phyloP scores from a whole-genome alignment of 2,329 filamentous ascomycete species.

The Aspergillus vadensis region DNA sequence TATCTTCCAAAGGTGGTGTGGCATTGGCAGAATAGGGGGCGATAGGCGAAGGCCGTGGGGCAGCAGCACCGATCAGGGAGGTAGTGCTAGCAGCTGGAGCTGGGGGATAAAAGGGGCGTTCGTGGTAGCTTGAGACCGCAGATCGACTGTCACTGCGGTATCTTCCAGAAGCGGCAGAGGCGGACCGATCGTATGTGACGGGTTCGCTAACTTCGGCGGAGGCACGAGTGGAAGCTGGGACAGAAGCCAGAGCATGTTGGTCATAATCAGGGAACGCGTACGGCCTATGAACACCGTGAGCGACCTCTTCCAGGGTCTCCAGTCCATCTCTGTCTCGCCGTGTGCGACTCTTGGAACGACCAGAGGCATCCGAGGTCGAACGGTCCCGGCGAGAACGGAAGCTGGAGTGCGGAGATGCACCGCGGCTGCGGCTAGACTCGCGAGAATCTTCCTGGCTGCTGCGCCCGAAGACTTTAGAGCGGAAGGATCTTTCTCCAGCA shows the following conservation, averaged over 20 bases:
- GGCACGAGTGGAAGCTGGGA: constrained; percentile 40
- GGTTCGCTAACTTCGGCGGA: constrained; percentile 38
- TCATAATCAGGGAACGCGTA: constrained; percentile 30
- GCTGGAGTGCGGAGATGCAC: constrained; percentile 41
- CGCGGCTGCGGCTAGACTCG: constrained; percentile 40
- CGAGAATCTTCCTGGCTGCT: constrained; percentile 39
- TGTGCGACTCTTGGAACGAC: constrained; percentile 57
- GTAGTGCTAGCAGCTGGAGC: constrained; percentile 28
- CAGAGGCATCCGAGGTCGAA: constrained; percentile 57
- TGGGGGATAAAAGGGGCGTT: constrained; percentile 35
- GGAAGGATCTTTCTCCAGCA: constrained; percentile 30
- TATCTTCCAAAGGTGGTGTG: constrained; percentile 55
- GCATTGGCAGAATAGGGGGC: constrained; percentile 55
- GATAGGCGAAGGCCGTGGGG: constrained; percentile 49
- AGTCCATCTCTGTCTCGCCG: constrained; percentile 58
- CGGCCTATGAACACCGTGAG: constrained; percentile 34
- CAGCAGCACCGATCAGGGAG: constrained; percentile 41
- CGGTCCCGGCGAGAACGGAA: constrained; percentile 51
- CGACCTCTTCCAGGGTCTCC: constrained; percentile 53
- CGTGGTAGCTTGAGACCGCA: constrained; percentile 37
- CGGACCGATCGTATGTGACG: constrained; percentile 36
- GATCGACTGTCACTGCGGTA: constrained; percentile 44
- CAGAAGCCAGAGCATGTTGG: constrained; percentile 28
- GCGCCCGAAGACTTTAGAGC: constrained; percentile 31
- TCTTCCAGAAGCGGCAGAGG: constrained; percentile 44